Percentiles rank a stretch among this genome's conserved stretches.
Evolutionary conservation across 2,329 filamentous ascomycete genomes (phyloP).

Genomic region (Fusarium musae): DNA sequence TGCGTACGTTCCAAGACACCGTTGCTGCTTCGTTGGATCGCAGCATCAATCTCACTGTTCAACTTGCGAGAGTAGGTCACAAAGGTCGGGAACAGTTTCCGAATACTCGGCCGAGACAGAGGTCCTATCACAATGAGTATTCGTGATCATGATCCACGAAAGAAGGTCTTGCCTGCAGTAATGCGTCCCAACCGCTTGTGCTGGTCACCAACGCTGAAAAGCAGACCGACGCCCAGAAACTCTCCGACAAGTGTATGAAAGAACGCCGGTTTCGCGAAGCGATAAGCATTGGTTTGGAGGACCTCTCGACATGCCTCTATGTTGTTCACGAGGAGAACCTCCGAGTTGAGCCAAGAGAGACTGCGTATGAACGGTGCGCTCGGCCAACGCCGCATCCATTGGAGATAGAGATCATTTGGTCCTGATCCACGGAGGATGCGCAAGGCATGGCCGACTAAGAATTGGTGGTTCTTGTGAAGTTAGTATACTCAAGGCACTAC

Average conservation of each 20-base stretch:
- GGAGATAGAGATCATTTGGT: slow-evolving; percentile 17
- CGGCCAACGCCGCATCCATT: slow-evolving; percentile 27
- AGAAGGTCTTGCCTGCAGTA: background rate
- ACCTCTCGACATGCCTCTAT: slow-evolving; percentile 24
- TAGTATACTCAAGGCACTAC: accelerated
- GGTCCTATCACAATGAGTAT: background rate
- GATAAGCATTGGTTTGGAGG: slow-evolving; percentile 14
- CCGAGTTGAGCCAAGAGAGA: slow-evolving; percentile 22
- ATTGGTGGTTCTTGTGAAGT: background rate
- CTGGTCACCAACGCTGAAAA: slow-evolving; percentile 24
- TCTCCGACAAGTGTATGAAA: slow-evolving; percentile 29
- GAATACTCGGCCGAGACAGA: slow-evolving; percentile 8
- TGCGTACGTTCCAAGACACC: background rate
- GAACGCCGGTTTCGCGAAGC: slow-evolving; percentile 20
- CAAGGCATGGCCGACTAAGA: slow-evolving; percentile 6
- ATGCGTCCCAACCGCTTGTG: slow-evolving; percentile 26
- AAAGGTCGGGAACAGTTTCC: background rate
- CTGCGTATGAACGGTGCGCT: slow-evolving; percentile 15
- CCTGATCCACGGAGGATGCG: background rate
- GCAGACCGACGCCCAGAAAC: slow-evolving; percentile 12
- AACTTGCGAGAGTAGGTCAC: background rate
- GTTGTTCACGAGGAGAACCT: slow-evolving; percentile 22
- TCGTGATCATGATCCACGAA: accelerated
- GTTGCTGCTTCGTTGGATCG: background rate
- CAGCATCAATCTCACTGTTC: background rate